Evolutionary conservation across 225 moss, liverwort and hornwort species (phyloP).

Genomic region (Physcomitrellopsis africana): DNA sequence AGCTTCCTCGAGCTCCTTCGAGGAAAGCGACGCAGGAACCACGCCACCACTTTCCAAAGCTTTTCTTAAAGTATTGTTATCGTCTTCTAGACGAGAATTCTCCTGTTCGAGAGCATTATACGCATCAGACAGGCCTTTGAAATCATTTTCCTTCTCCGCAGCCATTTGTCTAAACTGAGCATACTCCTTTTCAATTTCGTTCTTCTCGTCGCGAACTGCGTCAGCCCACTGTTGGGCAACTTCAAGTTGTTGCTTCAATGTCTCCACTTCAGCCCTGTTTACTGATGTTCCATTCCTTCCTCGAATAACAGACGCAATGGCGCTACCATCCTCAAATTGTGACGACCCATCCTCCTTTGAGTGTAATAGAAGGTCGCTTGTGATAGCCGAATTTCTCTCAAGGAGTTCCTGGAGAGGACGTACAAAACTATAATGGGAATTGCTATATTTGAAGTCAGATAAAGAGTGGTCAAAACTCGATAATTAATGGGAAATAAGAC

Average conservation of each 20-base stretch:
- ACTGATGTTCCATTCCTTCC: conserved; percentile 40
- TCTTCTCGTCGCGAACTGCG: conserved; percentile 54
- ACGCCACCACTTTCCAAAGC: conserved; percentile 50
- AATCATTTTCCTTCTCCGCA: conserved; percentile 66
- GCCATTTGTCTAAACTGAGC: conserved; percentile 55
- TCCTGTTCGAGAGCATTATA: conserved; percentile 82
- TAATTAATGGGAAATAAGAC: too few species aligned
- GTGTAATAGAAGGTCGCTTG: conserved; percentile 63
- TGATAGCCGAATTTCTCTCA: conserved; percentile 71
- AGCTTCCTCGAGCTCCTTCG: conserved; percentile 54
- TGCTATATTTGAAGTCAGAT: neutral
- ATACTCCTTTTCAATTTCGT: conserved; percentile 54
- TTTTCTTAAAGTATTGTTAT: conserved; percentile 49
- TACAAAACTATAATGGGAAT: neutral
- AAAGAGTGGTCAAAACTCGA: neutral
- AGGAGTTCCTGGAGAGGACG: conserved; percentile 49
- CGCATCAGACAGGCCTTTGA: conserved; percentile 77
- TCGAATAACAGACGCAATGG: conserved; percentile 33
- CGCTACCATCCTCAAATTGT: conserved; percentile 40
- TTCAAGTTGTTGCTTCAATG: conserved; percentile 61
- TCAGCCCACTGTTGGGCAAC: conserved; percentile 52
- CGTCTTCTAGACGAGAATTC: conserved; percentile 67
- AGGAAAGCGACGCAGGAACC: conserved; percentile 30
- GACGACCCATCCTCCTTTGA: conserved; percentile 35
- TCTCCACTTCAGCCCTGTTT: conserved; percentile 64